Conservation (phyloP, 2,329 filamentous ascomycete genomes). For the Mollisia scopiformis region DNA sequence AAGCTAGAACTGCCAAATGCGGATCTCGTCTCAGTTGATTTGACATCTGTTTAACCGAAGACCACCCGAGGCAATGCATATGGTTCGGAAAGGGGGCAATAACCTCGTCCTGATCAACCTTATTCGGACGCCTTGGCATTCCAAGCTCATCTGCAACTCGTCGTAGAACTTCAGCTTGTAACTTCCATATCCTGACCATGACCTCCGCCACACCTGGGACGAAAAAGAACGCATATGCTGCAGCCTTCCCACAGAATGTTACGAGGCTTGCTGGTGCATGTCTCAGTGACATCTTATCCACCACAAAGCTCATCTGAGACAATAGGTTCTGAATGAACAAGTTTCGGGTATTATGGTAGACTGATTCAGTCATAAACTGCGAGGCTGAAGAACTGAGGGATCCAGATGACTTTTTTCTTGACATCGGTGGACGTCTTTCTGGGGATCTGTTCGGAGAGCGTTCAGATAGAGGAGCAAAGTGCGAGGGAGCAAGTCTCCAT, state of each 20-base stretch:
- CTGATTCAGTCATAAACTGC: constrained; percentile 70
- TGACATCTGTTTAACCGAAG: constrained; percentile 57
- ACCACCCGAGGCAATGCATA: constrained; percentile 63
- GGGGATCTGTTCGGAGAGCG: constrained; percentile 38
- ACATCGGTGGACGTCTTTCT: constrained; percentile 29
- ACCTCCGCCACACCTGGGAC: constrained; percentile 72
- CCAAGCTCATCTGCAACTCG: constrained; percentile 64
- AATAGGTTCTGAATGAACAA: constrained; percentile 71
- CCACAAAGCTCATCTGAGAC: constrained; percentile 71
- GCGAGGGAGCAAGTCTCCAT: constrained; percentile 65
- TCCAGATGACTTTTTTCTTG: constrained; percentile 43
- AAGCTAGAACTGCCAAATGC: constrained; percentile 57
- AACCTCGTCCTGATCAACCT: constrained; percentile 42
- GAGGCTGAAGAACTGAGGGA: constrained; percentile 62
- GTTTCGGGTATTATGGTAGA: constrained; percentile 73
- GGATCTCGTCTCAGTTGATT: constrained; percentile 58
- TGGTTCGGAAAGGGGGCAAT: constrained; percentile 43
- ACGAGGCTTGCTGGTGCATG: constrained; percentile 59
- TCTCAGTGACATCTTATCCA: constrained; percentile 72
- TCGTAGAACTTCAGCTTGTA: constrained; percentile 59
- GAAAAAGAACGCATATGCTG: constrained; percentile 75
- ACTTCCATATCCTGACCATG: constrained; percentile 67
- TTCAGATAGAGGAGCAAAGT: constrained; percentile 54
- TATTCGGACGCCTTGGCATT: constrained; percentile 55
- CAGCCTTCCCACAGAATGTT: constrained; percentile 72